Conservation (phyloP, 75 land plant species). For the Azolla pinnata region DNA sequence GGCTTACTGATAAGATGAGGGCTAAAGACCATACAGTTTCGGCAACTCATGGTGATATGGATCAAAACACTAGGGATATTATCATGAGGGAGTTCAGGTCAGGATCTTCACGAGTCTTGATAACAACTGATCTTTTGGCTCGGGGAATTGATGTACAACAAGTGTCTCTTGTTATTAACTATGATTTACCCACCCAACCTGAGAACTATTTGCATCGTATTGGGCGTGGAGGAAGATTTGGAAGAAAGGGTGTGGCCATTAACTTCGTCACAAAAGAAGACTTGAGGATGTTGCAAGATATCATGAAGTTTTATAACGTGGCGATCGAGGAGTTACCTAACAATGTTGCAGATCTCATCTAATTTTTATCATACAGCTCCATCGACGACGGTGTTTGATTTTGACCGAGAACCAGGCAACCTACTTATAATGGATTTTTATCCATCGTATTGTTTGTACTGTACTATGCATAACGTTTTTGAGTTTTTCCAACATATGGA, state of each 20-base stretch:
- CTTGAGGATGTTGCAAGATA: slow-evolving; percentile 28
- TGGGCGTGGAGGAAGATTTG: slow-evolving; percentile 56
- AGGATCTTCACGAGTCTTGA: slow-evolving; percentile 44
- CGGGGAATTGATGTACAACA: slow-evolving; percentile 65
- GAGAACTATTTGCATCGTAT: slow-evolving; percentile 63
- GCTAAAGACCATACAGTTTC: slow-evolving; percentile 32
- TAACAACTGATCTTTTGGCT: slow-evolving; percentile 56
- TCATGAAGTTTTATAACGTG: slow-evolving; percentile 30
- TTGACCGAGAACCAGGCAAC: too few species aligned
- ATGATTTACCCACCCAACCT: slow-evolving; percentile 57
- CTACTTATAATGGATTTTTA: too few species aligned
- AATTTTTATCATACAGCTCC: too few species aligned
- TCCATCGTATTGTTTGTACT: too few species aligned
- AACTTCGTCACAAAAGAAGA: slow-evolving; percentile 27
- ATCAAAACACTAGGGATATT: slow-evolving; percentile 52
- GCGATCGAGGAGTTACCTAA: slow-evolving; percentile 44
- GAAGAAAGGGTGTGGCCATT: slow-evolving; percentile 59
- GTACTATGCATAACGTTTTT: too few species aligned
- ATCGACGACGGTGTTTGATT: too few species aligned
- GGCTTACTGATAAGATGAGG: slow-evolving; percentile 43
- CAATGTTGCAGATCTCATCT: slow-evolving; percentile 33
- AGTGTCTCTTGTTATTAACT: slow-evolving; percentile 59
- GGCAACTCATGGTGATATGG: slow-evolving; percentile 53
- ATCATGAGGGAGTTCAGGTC: slow-evolving; percentile 52
- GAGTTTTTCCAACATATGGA: too few species aligned